A percentile compares a stretch with the other conserved stretches of the same genome.
phyloP scores from a whole-genome alignment of 2,329 filamentous ascomycete species.

The Cladosporium colombiae region DNA sequence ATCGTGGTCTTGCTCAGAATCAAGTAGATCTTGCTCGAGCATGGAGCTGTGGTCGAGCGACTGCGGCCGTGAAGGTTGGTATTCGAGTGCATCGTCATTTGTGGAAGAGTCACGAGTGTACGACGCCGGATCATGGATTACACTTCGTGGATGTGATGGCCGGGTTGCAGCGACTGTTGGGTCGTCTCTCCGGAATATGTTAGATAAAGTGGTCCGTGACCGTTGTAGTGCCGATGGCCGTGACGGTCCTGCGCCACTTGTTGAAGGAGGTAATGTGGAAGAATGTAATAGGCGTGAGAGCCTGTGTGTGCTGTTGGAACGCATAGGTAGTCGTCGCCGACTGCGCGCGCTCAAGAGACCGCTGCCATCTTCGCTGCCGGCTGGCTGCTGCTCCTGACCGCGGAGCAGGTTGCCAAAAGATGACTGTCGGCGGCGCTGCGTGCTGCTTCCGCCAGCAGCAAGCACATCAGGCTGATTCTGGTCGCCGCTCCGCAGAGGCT shows the following conservation, averaged over 20 bases:
- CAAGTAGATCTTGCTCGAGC: slow-evolving; percentile 41
- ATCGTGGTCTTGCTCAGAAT: slow-evolving; percentile 26
- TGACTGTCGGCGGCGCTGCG: slow-evolving; percentile 14
- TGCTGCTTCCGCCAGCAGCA: slow-evolving; percentile 8
- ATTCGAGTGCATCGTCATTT: slow-evolving; percentile 23
- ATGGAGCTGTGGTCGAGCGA: slow-evolving; percentile 36
- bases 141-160: slow-evolving; percentile 18
- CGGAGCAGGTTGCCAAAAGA: slow-evolving; percentile 17
- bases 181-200: slow-evolving; percentile 20
- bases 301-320: slow-evolving; percentile 27
- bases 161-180: neutral
- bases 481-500: slow-evolving; percentile 25
- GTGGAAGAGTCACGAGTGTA: slow-evolving; percentile 25
- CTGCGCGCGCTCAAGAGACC: slow-evolving; percentile 6
- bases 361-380: slow-evolving; percentile 11
- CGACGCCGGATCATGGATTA: slow-evolving; percentile 31
- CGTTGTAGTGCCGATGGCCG: slow-evolving; percentile 20
- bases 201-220: slow-evolving; percentile 20
- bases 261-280: slow-evolving; percentile 21
- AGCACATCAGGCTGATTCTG: slow-evolving; percentile 3
- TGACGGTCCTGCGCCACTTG: slow-evolving; percentile 18
- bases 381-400: slow-evolving; percentile 1
- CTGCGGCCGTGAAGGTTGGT: slow-evolving; percentile 34
- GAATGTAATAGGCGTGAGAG: slow-evolving; percentile 36
- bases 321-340: slow-evolving; percentile 21